Evolutionary conservation across 2,329 filamentous ascomycete genomes (phyloP), one percentile per base, ranked within the genome.

Genomic region (Stachybotrys elegans): DNA sequence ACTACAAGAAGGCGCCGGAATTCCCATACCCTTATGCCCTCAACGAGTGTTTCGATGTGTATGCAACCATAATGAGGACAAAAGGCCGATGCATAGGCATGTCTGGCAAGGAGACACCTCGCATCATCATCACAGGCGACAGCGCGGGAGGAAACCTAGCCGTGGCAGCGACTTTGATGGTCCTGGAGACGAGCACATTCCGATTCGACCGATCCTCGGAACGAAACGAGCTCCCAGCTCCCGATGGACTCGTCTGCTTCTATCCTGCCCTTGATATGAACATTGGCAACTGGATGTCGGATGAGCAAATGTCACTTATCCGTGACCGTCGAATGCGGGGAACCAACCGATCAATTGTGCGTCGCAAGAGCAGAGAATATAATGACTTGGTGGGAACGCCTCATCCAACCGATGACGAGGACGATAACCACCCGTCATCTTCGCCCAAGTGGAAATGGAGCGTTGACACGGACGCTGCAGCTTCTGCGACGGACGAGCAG

Each of bases 231-330:
- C 72, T 95, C 6, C 85, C 90, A 1, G 61, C 78, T 0, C 93
- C 93, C 0, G 85, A 87, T 42, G 92, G 90, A 0, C 66, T 97
- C 7, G 75, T 97, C 1, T 74, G 95, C 40, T 83, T 94, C 46
- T 98, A 98, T 57, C 93, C 93, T 1, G 84, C 85, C 0, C 70
- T 98, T 47, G 93, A 97, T 57, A 90, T 97, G 86, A 96, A 95
- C 57, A 97, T 97, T 52, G 89, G 89, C 29, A 96, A 91, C 63
- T 98, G 93, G 93, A 97, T 98, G 91, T 91, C 88, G 1, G 92
- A 97, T 56, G 92, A 97, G 63, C 91, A 98, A 61, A 95, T 97
- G 88, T 82, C 88, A 0, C 70, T 98, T 48, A 95, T 98, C 50
- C 84, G 89, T 51, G 91, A 95, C 50, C 82, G 89, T 11, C 79